Evolutionary conservation across 2,329 filamentous ascomycete species (phyloP), one percentile per base, ranked within the genome.

Genomic region (Pyrenochaeta sp.): DNA sequence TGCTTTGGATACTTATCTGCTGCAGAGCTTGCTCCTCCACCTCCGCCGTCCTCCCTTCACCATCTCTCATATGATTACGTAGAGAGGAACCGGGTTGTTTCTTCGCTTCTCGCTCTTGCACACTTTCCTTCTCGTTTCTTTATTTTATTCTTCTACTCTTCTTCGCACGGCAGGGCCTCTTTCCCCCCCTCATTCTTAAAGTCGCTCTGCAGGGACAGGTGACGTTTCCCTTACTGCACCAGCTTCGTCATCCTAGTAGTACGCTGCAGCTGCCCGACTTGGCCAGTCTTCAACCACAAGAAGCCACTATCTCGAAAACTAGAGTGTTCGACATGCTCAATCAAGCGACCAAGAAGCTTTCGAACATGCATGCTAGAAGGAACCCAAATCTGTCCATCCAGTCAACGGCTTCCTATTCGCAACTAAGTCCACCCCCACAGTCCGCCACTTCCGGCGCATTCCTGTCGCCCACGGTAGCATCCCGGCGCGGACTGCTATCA

Each of bases 401-500:
- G 41, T 77, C 79, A 39, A 76, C 68, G 23, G 66, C 71, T 18
- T 56, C 68, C 7, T 75, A 74, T 47, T 67, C 68, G 32, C 71
- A 75, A 42, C 56, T 75, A 21, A 67, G 66, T 45, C 72, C 73
- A 17, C 56, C 62, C 17, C 36, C 53, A 9, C 62, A 62, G 2
- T 73, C 73, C 1, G 68, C 74, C 10, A 72, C 70, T 10, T 75
- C 74, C 27, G 66, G 69, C 17, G 69, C 70, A n/a, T 68, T 75
- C 40, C 62, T 77, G 17, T 73, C 70, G 12, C 72, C 74, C 15
- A 69, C 68, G 6, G 58, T 73, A 29, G 68, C 73, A 11, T 70
- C 68, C 14, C 69, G 69, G 37, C 44, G 88, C 82, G 21, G 88
- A 82, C 30, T 87, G 66, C 85, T 90, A 58, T 82, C 90, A 63